Evolutionary conservation across 2,329 filamentous ascomycete species (phyloP).

Genomic region (Colletotrichum spaethianum): DNA sequence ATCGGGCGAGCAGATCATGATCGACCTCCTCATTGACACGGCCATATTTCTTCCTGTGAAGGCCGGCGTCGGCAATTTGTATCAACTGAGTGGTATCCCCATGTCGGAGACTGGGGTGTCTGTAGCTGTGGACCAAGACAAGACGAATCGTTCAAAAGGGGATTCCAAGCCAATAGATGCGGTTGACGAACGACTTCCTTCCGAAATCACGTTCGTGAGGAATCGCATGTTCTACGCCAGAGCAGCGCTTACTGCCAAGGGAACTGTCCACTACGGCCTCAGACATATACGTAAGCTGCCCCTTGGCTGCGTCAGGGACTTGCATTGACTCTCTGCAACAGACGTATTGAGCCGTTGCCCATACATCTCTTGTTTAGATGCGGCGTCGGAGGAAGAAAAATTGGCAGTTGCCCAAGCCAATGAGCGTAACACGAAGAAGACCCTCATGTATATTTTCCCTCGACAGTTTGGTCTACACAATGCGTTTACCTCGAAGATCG

Average conservation of each 20-base stretch:
- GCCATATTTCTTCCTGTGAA: slow-evolving; percentile 79
- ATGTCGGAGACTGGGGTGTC: slow-evolving; percentile 57
- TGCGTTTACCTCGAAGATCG: slow-evolving; percentile 82
- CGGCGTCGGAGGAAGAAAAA: not conserved
- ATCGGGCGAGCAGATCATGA: slow-evolving; percentile 83
- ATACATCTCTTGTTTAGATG: not conserved
- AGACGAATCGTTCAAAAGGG: slow-evolving; percentile 5
- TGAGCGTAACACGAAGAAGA: slow-evolving; percentile 71
- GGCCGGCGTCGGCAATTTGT: slow-evolving; percentile 74
- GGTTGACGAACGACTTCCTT: slow-evolving; percentile 52
- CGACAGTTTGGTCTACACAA: slow-evolving; percentile 92
- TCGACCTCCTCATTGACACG: slow-evolving; percentile 82
- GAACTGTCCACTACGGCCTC: slow-evolving; percentile 80
- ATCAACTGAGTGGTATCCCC: slow-evolving; percentile 80
- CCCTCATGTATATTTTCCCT: slow-evolving; percentile 96
- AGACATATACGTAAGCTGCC: slow-evolving; percentile 80
- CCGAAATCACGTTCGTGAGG: slow-evolving; percentile 81
- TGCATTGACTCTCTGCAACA: slow-evolving; percentile 52
- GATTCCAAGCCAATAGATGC: slow-evolving; percentile 14
- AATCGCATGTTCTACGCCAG: slow-evolving; percentile 90
- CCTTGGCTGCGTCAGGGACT: not conserved
- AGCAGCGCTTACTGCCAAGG: slow-evolving; percentile 77
- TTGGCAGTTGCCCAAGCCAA: slow-evolving; percentile 46
- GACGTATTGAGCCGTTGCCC: slow-evolving; percentile 85
- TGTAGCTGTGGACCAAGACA: not conserved